phyloP scores from a whole-genome alignment of 202 grass and related monocot genomes.

The Bolboschoenoplectus hybrid region DNA sequence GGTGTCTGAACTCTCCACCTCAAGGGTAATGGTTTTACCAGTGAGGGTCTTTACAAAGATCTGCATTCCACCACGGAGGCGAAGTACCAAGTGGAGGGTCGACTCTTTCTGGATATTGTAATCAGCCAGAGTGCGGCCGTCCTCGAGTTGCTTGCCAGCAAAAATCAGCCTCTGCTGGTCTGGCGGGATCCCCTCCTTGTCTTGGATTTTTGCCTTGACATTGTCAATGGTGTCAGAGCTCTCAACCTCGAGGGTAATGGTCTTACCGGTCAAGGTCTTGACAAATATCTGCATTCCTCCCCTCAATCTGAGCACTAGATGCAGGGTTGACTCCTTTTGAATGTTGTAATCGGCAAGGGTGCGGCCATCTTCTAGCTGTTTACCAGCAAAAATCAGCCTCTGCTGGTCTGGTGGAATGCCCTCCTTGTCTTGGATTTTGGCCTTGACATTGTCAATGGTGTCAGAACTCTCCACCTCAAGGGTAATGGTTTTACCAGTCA shows the following conservation, averaged over 20 bases:
- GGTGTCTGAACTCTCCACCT: too few species aligned
- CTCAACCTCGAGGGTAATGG: background rate
- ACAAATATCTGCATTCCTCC: slow-evolving; percentile 40
- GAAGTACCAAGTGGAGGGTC: background rate
- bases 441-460: too few species aligned
- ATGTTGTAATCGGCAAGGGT: slow-evolving; percentile 13
- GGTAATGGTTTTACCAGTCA: too few species aligned
- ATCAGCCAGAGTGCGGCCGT: background rate
- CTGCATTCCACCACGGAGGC: slow-evolving; percentile 9
- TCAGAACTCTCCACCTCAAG: too few species aligned
- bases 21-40: background rate
- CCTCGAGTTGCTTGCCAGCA: slow-evolving; percentile 8
- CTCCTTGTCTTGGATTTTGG: too few species aligned
- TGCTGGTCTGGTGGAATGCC: background rate
- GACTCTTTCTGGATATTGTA: background rate
- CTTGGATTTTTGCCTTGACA: too few species aligned
- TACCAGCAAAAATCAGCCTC: slow-evolving; percentile 3
- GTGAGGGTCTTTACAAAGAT: slow-evolving; percentile 37
- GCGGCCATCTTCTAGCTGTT: slow-evolving; percentile 33
- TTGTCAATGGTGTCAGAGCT: too few species aligned
- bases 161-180: too few species aligned
- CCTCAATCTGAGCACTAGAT: slow-evolving; percentile 28
- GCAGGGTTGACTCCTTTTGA: slow-evolving; percentile 17
- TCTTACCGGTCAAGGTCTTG: slow-evolving; percentile 31
- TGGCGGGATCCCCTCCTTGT: too few species aligned